A percentile compares a stretch with the other conserved stretches of the same genome.
Conservation (phyloP, 768 basidiomycete species). For the Leucocoprinus leucothites region DNA sequence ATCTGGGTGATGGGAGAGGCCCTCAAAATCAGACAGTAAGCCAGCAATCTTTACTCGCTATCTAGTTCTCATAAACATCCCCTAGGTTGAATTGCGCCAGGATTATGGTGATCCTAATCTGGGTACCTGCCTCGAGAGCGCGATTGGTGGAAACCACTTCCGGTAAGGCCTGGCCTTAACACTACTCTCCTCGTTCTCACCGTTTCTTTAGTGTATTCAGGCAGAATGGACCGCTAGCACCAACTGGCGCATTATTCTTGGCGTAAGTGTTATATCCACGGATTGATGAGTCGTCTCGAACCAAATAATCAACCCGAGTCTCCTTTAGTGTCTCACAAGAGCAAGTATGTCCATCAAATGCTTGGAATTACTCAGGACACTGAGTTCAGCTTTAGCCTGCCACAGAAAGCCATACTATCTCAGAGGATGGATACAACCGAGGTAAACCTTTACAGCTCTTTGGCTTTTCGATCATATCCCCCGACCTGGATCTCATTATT, state of each 20-base stretch:
- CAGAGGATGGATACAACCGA: slow-evolving; percentile 30
- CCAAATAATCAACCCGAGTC: neutral
- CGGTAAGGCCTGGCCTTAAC: slow-evolving; percentile 42
- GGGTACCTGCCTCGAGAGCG: slow-evolving; percentile 74
- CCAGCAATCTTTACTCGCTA: slow-evolving; percentile 11
- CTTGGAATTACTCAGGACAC: neutral
- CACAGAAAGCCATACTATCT: slow-evolving; percentile 27
- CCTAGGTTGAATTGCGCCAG: slow-evolving; percentile 64
- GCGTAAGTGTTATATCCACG: slow-evolving; percentile 25
- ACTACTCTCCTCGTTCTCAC: neutral
- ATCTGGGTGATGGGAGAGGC: slow-evolving; percentile 80
- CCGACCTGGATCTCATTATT: neutral
- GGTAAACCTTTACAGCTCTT: slow-evolving; percentile 18
- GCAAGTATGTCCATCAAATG: slow-evolving; percentile 21
- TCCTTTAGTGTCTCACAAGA: slow-evolving; percentile 30
- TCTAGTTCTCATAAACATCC: neutral
- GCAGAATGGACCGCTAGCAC: slow-evolving; percentile 50
- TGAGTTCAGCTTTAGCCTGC: slow-evolving; percentile 19
- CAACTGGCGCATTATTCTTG: slow-evolving; percentile 53
- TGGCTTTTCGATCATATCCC: neutral
- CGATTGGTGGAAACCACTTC: slow-evolving; percentile 79
- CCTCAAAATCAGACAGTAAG: slow-evolving; percentile 50
- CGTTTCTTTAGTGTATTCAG: slow-evolving; percentile 40
- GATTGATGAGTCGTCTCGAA: neutral
- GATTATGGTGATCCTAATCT: slow-evolving; percentile 64